Evolutionary conservation across 2,329 filamentous ascomycete species (phyloP), one percentile per base, ranked within the genome.

Genomic region (Stagonosporopsis chrysanthemi): DNA sequence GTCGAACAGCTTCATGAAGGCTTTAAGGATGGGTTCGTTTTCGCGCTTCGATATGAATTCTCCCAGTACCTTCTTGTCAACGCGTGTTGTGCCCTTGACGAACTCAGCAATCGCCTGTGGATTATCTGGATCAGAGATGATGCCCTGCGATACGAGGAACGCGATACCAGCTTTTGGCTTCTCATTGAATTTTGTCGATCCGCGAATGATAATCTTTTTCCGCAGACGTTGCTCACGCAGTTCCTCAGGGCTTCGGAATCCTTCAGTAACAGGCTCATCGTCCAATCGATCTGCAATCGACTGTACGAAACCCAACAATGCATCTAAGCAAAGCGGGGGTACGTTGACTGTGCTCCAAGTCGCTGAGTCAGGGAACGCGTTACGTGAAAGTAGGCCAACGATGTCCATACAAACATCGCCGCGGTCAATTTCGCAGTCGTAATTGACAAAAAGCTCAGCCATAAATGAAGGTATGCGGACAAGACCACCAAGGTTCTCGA

Each of bases 321-420:
- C 92, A 78, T 99, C 95, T 22, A 99, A 82, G 69, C 95, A 99
- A 2, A 99, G 81, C 0, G 95, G 95, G 15, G 95, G 95, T 1
- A 99, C 96, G 72, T 96, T 99, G 5, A 94, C 97, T 11, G 95
- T 99, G 75, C 96, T 99, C 95, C 95, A 99, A 6, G 93, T 97
- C 6, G 94, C 95, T 8, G 95, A 97, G 75, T 99, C 95, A 0
- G 95, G 96, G 63, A 99, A 90, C 2, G 95, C 95, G 74, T 97
- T 99, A 56, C 95, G 86, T 19, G 95, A 94, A 15, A 99, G 81
- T 31, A 99, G 83, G 0, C 95, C 94, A 58, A 99, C 87, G 85
- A 98, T 90, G 71, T 99, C 96, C 79, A 97, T 91, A 70, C 95
- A 99, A 5, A 99, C 80, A 78, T 99, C 95, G 48, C 88, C 89